Conservation (phyloP, 1,139 yeast species). For the Sugiyamaella paludigena region DNA sequence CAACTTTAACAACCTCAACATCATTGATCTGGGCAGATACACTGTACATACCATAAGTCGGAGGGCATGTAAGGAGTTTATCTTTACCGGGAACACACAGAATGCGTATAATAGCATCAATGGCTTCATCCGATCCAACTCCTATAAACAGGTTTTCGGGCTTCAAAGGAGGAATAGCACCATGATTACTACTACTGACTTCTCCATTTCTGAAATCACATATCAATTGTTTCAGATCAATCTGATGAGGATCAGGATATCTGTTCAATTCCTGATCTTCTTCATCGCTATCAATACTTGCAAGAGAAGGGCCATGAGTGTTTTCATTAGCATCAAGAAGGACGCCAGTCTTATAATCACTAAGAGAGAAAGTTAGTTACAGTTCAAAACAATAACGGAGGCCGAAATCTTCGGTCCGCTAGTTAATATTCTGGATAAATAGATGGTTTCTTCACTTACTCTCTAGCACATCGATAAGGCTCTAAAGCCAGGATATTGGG, state of each 20-base stretch:
- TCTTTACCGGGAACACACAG: slow-evolving; percentile 80
- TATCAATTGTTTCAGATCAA: slow-evolving; percentile 68
- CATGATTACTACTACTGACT: slow-evolving; percentile 20
- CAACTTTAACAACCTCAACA: slow-evolving; percentile 70
- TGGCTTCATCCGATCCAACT: slow-evolving; percentile 96
- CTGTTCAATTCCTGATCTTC: slow-evolving; percentile 59
- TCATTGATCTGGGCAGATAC: slow-evolving; percentile 91
- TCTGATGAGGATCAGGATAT: slow-evolving; percentile 96
- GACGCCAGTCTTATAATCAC: slow-evolving; percentile 79
- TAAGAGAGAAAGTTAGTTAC: slow-evolving; percentile 15
- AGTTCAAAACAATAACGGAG: neutral
- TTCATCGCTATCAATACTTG: slow-evolving; percentile 41
- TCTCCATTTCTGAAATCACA: slow-evolving; percentile 65
- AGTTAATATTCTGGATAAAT: no score
- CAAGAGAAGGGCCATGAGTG: slow-evolving; percentile 83
- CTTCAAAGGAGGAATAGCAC: slow-evolving; percentile 38
- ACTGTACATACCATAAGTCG: slow-evolving; percentile 96
- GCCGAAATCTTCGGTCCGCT: no score
- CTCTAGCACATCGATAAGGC: slow-evolving; percentile 96
- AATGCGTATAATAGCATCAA: slow-evolving; percentile 83
- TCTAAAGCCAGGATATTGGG: slow-evolving; percentile 78
- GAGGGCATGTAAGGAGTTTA: slow-evolving; percentile 83
- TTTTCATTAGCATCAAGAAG: slow-evolving; percentile 94
- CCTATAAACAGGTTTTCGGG: slow-evolving; percentile 83
- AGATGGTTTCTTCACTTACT: slow-evolving; percentile 46